Base-by-base conservation (phyloP, 2,329 filamentous ascomycete genomes). In the Trichoderma atroviride region DNA sequence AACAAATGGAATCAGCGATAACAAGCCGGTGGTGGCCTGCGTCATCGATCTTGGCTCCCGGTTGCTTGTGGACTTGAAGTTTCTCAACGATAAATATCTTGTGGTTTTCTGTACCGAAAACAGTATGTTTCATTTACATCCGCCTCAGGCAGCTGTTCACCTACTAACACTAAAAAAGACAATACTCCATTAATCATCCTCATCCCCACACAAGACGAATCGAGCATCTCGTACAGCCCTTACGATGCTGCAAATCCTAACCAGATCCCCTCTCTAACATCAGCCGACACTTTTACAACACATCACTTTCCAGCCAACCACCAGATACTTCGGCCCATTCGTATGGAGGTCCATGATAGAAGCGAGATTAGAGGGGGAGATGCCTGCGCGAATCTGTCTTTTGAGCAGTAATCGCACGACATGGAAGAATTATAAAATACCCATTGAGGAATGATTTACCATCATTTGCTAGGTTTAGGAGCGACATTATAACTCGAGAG, bases 11-110 rank as follows among this genome's bases (percentile, higher is more conserved):
- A 87, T 90, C 69, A 91, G 87, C 73, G 82, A 82, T 67, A 77
- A 78, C 43, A 74, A 79, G 3, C 73, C 78, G 1, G 81, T 81
- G 2, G 76, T 77, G n/a, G 78, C 79, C 4, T 81, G 82, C 43
- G 75, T 77, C 29, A 71, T 88, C 10, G 78, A 78, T 37, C 77
- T 88, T 1, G 80, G 78, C 0, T 74, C 79, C 6, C 80, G 79
- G 13, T 79, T 77, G n/a, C 79, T 90, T 19, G 77, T 88, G 24
- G 90, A 93, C 75, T 78, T 91, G 16, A 89, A 90, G 75, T 93
- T 94, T 74, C 83, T 92, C 55, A 84, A 91, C 73, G 87, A 91
- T 68, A 78, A 83, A 14, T 83, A 81, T 0, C 76, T 94, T 1
- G 82, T 93, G 65, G 73, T 92, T 1, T 83, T 94, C 2, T 79